A percentile compares a stretch with the other conserved stretches of the same genome.
Conservation (phyloP, 2,329 filamentous ascomycete species). For the Akanthomyces lecanii region DNA sequence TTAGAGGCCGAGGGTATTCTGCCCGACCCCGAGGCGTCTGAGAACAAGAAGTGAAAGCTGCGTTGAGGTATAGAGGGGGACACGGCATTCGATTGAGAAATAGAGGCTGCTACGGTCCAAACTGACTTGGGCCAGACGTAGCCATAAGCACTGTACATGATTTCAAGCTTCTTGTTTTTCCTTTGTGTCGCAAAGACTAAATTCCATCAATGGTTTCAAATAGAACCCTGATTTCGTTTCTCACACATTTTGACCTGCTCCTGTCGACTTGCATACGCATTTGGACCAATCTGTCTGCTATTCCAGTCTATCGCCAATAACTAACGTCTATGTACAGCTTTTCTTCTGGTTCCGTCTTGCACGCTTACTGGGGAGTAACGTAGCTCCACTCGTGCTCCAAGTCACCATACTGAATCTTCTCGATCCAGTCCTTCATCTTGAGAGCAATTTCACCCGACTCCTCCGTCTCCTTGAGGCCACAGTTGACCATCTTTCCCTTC, state of each 20-base stretch:
- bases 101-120: constrained; percentile 11
- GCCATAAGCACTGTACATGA: constrained; percentile 28
- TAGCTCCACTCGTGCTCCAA: constrained; percentile 90
- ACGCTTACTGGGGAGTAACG: constrained; percentile 28
- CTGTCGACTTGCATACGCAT: not conserved
- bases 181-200: constrained; percentile 23
- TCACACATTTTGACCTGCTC: not conserved
- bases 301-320: constrained; percentile 9
- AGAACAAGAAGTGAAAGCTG: constrained; percentile 50
- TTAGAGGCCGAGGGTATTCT: constrained; percentile 95
- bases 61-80: not conserved
- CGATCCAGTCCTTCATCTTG: constrained; percentile 95
- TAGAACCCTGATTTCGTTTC: constrained; percentile 20
- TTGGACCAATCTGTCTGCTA: not conserved
- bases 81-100: constrained; percentile 13
- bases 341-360: constrained; percentile 18
- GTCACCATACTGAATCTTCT: constrained; percentile 91
- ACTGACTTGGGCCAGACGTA: constrained; percentile 16
- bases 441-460: constrained; percentile 84
- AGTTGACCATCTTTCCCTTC: constrained; percentile 75
- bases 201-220: constrained; percentile 28
- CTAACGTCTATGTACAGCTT: constrained; percentile 13
- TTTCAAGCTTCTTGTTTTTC: constrained; percentile 27
- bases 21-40: constrained; percentile 61
- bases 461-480: constrained; percentile 73